Conservation (phyloP, 1,284 basidiomycete species). For the Xanthoconium separans region DNA sequence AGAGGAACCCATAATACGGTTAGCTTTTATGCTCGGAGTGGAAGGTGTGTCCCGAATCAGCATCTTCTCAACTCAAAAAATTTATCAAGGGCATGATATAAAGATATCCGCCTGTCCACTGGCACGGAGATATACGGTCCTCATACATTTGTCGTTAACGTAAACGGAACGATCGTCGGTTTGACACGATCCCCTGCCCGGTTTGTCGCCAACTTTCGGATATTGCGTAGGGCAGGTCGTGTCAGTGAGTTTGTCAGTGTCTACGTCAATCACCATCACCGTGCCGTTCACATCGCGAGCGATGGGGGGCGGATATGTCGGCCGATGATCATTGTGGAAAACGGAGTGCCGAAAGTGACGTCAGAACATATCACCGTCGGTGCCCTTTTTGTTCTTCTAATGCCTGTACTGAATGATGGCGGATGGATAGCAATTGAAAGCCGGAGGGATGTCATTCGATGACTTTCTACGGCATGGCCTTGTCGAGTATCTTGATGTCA, state of each 20-base stretch:
- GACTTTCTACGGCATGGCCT: slow-evolving; percentile 94
- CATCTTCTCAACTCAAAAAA: slow-evolving; percentile 10
- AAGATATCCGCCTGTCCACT: slow-evolving; percentile 91
- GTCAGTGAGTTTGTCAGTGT: slow-evolving; percentile 97
- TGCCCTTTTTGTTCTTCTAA: slow-evolving; percentile 6
- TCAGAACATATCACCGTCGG: slow-evolving; percentile 78
- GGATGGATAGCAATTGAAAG: slow-evolving; percentile 71
- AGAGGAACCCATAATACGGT: slow-evolving; percentile 88
- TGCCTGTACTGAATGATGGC: slow-evolving; percentile 14
- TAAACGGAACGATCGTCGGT: slow-evolving; percentile 96
- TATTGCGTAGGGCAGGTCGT: slow-evolving; percentile 86
- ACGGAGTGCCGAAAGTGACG: slow-evolving; percentile 75
- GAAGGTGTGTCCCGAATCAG: slow-evolving; percentile 61
- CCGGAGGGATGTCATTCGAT: slow-evolving; percentile 82
- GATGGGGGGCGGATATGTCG: slow-evolving; percentile 99
- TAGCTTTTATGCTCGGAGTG: slow-evolving; percentile 93
- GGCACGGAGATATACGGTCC: slow-evolving; percentile 95
- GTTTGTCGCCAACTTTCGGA: slow-evolving; percentile 91
- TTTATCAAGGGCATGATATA: slow-evolving; percentile 14
- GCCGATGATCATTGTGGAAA: slow-evolving; percentile 97
- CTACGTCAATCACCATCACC: slow-evolving; percentile 96
- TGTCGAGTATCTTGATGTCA: slow-evolving; percentile 99
- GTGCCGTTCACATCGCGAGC: slow-evolving; percentile 93
- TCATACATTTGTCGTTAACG: slow-evolving; percentile 92
- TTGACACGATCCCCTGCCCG: slow-evolving; percentile 84